These are phyloP conservation scores for Amphibolis antarctica DNA, from an alignment of 106 monocot species.

Conservation along the genomic window DNA sequence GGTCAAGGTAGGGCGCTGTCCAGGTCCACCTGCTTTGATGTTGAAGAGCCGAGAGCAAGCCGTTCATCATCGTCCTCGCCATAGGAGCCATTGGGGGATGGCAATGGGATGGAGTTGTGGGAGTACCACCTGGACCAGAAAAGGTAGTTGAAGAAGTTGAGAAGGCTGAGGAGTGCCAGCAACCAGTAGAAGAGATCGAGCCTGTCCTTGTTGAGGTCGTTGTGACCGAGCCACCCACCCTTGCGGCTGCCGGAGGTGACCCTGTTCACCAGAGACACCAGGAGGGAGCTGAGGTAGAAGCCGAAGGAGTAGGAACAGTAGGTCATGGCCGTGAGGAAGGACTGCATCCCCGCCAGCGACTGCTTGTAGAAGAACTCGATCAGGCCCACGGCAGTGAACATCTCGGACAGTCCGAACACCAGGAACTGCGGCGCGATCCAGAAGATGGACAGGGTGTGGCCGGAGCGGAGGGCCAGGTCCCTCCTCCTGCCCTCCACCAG, in stretches of 20 bases:
- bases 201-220: conserved; percentile 42
- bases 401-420: conserved; percentile 68
- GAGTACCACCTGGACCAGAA: conserved; percentile 50
- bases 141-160: conserved; percentile 43
- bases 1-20: too few species aligned
- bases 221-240: conserved; percentile 43
- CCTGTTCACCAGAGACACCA: conserved; percentile 53
- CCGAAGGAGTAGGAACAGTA: conserved; percentile 75
- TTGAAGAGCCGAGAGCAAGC: too few species aligned
- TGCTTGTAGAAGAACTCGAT: conserved; percentile 91
- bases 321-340: conserved; percentile 61
- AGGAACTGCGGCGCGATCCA: conserved; percentile 82
- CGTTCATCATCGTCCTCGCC: too few species aligned
- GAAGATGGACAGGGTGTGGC: conserved; percentile 36
- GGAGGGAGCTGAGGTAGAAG: conserved; percentile 68
- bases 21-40: too few species aligned
- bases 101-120: too few species aligned
- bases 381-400: conserved; percentile 74
- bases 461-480: conserved; percentile 11
- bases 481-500: conserved; percentile 62
- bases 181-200: conserved; percentile 84
- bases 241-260: conserved; percentile 24
- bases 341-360: conserved; percentile 60
- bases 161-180: conserved; percentile 45
- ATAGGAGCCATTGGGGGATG: too few species aligned